phyloP scores from a whole-genome alignment of 1,139 yeast genomes.

The Nakaseomyces kungkrabaensis region DNA sequence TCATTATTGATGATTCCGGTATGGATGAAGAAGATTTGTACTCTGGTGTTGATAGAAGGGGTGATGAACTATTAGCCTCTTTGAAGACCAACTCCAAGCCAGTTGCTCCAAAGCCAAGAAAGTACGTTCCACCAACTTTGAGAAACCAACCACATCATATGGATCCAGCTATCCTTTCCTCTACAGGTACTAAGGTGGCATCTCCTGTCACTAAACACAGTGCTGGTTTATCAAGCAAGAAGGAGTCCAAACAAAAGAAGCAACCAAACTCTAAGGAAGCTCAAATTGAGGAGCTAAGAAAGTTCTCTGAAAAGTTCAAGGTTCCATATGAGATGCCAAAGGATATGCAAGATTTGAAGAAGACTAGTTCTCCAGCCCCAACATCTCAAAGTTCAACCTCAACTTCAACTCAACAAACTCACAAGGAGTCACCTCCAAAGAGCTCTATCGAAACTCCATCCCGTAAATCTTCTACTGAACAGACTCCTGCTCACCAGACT shows the following conservation, averaged over 20 bases:
- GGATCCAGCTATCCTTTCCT: constrained; percentile 74
- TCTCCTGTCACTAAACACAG: constrained; percentile 11
- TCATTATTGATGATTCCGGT: constrained; percentile 68
- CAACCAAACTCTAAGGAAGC: constrained; percentile 36
- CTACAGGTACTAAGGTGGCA: constrained; percentile 15
- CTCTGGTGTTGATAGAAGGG: constrained; percentile 69
- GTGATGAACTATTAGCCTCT: constrained; percentile 58
- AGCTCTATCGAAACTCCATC: not conserved
- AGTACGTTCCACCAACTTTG: constrained; percentile 48
- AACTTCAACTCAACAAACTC: not conserved
- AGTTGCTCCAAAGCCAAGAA: constrained; percentile 15
- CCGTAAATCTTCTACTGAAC: not conserved
- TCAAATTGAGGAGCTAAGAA: constrained; percentile 70
- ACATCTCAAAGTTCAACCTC: not conserved
- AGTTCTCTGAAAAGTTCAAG: constrained; percentile 75
- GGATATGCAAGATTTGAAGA: constrained; percentile 36
- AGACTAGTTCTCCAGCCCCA: not conserved
- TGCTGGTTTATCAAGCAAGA: constrained; percentile 4
- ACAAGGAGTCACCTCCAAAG: not conserved
- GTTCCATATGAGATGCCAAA: constrained; percentile 65
- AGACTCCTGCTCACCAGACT: not conserved
- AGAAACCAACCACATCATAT: constrained; percentile 53
- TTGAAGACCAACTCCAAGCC: constrained; percentile 33
- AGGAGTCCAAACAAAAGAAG: constrained; percentile 19
- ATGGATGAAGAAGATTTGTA: constrained; percentile 93